phyloP scores from a whole-genome alignment of 2,329 filamentous ascomycete genomes.

The Colletotrichum lentis region DNA sequence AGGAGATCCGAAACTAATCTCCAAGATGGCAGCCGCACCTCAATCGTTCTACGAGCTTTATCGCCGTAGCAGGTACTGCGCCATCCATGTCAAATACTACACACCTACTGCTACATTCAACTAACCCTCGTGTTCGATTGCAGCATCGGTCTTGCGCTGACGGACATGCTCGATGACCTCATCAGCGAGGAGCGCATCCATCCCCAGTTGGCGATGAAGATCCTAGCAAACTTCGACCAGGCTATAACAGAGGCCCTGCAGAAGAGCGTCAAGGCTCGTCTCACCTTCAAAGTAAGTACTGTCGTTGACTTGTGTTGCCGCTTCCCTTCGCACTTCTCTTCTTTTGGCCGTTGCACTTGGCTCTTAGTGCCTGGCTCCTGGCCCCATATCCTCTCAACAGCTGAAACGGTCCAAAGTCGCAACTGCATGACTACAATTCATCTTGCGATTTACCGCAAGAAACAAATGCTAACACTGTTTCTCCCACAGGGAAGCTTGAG shows the following conservation, averaged over 20 bases:
- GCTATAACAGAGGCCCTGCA: slow-evolving; percentile 90
- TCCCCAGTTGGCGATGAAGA: slow-evolving; percentile 98
- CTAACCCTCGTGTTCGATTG: slow-evolving; percentile 37
- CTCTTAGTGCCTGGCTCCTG: neutral
- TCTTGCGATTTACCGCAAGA: neutral
- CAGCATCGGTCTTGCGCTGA: slow-evolving; percentile 92
- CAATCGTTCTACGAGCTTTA: slow-evolving; percentile 92
- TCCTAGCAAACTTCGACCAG: slow-evolving; percentile 93
- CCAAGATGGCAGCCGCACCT: slow-evolving; percentile 58
- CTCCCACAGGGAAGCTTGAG: slow-evolving; percentile 83
- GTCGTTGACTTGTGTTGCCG: neutral
- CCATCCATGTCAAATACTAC: slow-evolving; percentile 44
- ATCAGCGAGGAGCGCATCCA: slow-evolving; percentile 96
- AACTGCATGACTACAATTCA: too few relatives aligned
- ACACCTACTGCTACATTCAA: slow-evolving; percentile 40
- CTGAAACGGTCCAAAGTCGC: neutral
- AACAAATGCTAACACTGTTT: neutral
- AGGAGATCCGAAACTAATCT: slow-evolving; percentile 32
- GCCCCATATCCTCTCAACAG: neutral
- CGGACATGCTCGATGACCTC: slow-evolving; percentile 95
- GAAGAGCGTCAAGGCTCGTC: slow-evolving; percentile 87
- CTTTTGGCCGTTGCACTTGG: too few relatives aligned
- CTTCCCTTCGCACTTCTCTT: neutral
- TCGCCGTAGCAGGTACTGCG: slow-evolving; percentile 89
- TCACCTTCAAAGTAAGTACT: slow-evolving; percentile 87